Conservation (phyloP, 2,329 filamentous ascomycete genomes). For the Monosporascus sp. region DNA sequence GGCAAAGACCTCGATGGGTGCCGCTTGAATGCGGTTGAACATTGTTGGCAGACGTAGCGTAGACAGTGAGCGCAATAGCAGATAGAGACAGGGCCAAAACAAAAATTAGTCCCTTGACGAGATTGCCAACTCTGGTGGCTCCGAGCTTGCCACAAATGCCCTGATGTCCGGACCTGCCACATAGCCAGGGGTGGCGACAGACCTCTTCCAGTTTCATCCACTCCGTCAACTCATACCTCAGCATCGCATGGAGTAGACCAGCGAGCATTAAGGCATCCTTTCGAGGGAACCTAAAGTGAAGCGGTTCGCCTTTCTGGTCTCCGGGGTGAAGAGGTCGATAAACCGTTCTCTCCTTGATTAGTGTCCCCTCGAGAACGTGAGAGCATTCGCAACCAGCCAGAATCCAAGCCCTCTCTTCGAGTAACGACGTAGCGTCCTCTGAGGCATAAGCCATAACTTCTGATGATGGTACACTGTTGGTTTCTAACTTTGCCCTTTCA, state of each 20-base stretch:
- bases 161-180: neutral
- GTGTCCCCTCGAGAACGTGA: neutral
- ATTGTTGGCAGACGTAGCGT: neutral
- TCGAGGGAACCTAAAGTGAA: neutral
- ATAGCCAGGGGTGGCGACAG: neutral
- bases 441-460: neutral
- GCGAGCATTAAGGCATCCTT: neutral
- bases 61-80: neutral
- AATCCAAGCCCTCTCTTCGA: neutral
- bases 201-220: neutral
- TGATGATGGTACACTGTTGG: neutral
- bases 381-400: neutral
- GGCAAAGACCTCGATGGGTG: neutral
- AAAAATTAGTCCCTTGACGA: neutral
- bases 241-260: neutral
- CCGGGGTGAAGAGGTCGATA: neutral
- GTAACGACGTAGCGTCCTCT: neutral
- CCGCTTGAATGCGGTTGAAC: neutral
- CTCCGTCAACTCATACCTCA: neutral
- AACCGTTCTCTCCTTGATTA: neutral
- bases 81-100: neutral
- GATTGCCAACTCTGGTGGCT: neutral
- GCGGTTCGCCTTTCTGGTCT: neutral
- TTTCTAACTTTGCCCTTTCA: neutral
- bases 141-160: neutral